Base-by-base conservation (phyloP, 179 eudicot species). In the Gypsophila paniculata region DNA sequence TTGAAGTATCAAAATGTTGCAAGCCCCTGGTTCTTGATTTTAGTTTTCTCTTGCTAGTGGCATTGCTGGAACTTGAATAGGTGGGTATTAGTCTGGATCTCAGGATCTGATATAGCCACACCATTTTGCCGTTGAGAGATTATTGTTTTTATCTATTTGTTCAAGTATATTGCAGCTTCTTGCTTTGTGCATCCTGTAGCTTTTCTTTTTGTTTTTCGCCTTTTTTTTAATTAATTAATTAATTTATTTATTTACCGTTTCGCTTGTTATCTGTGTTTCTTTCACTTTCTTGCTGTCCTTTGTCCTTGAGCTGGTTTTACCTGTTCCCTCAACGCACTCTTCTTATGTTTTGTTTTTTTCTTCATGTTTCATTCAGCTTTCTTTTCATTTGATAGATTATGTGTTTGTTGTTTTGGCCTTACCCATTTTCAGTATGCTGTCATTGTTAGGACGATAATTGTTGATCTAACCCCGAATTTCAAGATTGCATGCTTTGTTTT, bases 21-120 rank as follows among this genome's bases (percentile, higher is more conserved):
- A 6, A 42, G 11, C 46, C 46, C 46, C 8, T 6, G 22, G 23
- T 23, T 57, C 13, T 23, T 21, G 61, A 57, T 18, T 18, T 22
- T n/a, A 36, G 19, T 29, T 14, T n/a, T 4, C 39, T 26, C n/a
- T 59, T 53, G 5, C 5, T 51, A 12, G 34, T 22, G 65, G 65
- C 17, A 25, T 26, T 19, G 2, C n/a, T 61, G 5, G 32, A 44
- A 65, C 14, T 25, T 8, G n/a, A 65, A 19, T 44, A 3, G 9
- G 53, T 65, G 34, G 25, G 69, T 42, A 65, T 11, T 8, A 18
- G 36, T 64, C 9, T 42, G 32, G 21, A 44, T 25, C 26, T 18
- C n/a, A n/a, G n/a, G n/a, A n/a, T n/a, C n/a, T n/a, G 69, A 21
- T 65, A 25, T 65, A 44, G 39, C 53, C 49, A 39, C n/a, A 65